These are phyloP conservation scores for Sutorius eximius DNA, from an alignment of 1,284 basidiomycete genomes.

Conservation along the genomic window DNA sequence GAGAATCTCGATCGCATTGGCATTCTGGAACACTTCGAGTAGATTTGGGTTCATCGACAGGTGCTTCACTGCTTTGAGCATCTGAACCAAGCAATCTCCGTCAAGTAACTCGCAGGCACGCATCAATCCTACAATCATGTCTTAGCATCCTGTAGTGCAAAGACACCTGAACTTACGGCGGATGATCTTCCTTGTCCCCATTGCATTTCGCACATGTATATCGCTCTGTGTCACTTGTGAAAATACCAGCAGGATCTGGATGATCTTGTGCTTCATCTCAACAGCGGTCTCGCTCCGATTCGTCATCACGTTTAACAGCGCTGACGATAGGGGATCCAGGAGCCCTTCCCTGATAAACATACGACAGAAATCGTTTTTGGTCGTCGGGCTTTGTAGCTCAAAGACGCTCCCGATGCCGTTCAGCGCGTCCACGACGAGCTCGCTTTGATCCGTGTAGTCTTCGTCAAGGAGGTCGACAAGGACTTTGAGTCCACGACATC, in stretches of 20 bases:
- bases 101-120: conserved; percentile 83
- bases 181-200: conserved; percentile 87
- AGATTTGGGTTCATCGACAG: conserved; percentile 89
- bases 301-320: conserved; percentile 84
- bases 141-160: conserved; percentile 8
- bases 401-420: conserved; percentile 95
- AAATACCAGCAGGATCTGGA: conserved; percentile 89
- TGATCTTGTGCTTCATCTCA: conserved; percentile 85
- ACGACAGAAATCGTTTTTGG: conserved; percentile 96
- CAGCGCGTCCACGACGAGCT: conserved; percentile 91
- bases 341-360: conserved; percentile 97
- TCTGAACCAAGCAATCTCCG: conserved; percentile 80
- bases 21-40: conserved; percentile 92
- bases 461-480: conserved; percentile 96
- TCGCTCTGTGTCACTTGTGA: conserved; percentile 95
- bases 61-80: conserved; percentile 95
- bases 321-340: conserved; percentile 88
- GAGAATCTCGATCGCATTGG: conserved; percentile 91
- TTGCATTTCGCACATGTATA: conserved; percentile 85
- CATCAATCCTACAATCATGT: conserved; percentile 60
- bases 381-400: conserved; percentile 91
- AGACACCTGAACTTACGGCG: conserved; percentile 60
- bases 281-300: conserved; percentile 66
- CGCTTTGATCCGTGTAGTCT: conserved; percentile 86
- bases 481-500: conserved; percentile 90